These are phyloP conservation scores for Rhododendron molle DNA, from an alignment of 148 eudicot genomes.

Conservation along the genomic window DNA sequence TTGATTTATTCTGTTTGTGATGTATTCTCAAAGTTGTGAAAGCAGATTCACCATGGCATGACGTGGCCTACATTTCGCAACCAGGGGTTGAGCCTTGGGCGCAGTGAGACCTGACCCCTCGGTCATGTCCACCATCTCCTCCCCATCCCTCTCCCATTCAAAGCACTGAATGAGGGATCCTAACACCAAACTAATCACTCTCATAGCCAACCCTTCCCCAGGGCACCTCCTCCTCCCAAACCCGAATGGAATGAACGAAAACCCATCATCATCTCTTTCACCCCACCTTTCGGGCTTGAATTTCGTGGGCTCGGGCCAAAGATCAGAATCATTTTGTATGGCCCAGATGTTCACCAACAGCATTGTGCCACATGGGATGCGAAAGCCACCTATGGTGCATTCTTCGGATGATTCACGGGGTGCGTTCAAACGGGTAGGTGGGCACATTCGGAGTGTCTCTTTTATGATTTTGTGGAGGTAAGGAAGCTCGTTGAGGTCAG, in stretches of 20 bases:
- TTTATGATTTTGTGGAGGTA: conserved; percentile 11
- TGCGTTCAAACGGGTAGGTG: neutral
- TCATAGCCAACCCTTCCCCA: conserved; percentile 1
- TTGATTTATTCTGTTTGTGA: too few species aligned
- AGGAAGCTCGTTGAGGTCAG: conserved; percentile 11
- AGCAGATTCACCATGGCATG: neutral
- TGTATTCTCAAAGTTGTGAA: neutral
- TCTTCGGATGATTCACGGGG: conserved; percentile 15
- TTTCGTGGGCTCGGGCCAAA: conserved; percentile 18
- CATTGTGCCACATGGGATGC: conserved; percentile 31
- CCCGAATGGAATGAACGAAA: neutral
- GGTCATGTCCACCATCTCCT: conserved; percentile 29
- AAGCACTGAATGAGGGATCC: neutral
- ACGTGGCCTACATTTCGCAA: neutral
- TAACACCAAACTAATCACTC: neutral
- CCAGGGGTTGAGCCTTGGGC: neutral
- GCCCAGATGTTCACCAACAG: conserved; percentile 39
- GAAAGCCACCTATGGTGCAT: conserved; percentile 25
- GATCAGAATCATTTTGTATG: conserved; percentile 32
- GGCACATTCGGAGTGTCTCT: conserved; percentile 5
- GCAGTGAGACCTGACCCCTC: conserved; percentile 21
- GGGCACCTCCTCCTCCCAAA: neutral
- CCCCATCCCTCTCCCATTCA: neutral
- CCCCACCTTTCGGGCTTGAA: conserved; percentile 1
- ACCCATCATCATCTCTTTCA: neutral